Conservation (phyloP, 2,329 filamentous ascomycete genomes). For the Clathrospora elynae region DNA sequence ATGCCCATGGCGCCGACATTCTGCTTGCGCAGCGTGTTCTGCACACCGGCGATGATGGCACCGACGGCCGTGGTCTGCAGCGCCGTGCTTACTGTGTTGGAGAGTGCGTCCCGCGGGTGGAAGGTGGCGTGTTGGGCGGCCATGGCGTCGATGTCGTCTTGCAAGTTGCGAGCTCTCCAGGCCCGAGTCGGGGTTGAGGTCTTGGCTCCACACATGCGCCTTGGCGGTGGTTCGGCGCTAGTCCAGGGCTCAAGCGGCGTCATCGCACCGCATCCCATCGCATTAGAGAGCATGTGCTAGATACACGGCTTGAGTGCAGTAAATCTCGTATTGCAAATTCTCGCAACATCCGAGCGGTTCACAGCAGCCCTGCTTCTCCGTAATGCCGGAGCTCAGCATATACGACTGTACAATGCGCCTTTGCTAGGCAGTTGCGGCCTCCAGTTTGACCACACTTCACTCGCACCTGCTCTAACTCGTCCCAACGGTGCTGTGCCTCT, state of each 20-base stretch:
- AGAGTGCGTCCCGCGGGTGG: constrained; percentile 76
- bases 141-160: constrained; percentile 39
- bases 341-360: no score
- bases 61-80: constrained; percentile 70
- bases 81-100: constrained; percentile 67
- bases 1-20: constrained; percentile 83
- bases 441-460: constrained; percentile 18
- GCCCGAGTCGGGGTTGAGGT: constrained; percentile 5
- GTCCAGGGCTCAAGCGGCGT: no score
- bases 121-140: constrained; percentile 54
- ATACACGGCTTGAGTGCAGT: no score
- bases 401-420: constrained; percentile 12
- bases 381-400: no score
- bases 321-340: no score
- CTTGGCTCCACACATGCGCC: no score
- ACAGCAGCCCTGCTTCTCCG: no score
- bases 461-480: no score
- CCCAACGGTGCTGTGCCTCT: constrained; percentile 8
- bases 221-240: no score
- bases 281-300: no score
- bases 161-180: constrained; percentile 5
- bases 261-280: no score
- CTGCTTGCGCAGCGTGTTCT: constrained; percentile 82
- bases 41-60: constrained; percentile 74
- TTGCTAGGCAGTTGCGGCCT: constrained; percentile 24